Conservation (phyloP, 768 basidiomycete species). For the Leccinum truebloodii region DNA sequence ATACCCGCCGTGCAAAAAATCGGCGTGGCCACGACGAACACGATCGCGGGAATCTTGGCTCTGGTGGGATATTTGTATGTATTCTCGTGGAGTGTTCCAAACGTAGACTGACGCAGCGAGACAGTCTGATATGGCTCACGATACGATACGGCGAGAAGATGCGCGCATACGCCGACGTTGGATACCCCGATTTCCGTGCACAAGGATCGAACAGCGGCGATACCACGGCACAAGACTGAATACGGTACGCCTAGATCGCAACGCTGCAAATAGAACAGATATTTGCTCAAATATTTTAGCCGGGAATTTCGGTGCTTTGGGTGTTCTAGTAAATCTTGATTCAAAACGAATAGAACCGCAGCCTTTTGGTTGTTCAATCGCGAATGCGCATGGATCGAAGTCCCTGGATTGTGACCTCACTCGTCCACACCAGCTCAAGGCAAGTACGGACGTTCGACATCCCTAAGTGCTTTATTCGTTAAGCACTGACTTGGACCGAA, state of each 20-base stretch:
- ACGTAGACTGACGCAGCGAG: conserved; percentile 1
- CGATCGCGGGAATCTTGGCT: conserved; percentile 44
- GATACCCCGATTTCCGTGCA: conserved; percentile 40
- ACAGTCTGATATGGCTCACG: conserved; percentile 52
- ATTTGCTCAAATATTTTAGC: not conserved
- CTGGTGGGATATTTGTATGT: conserved; percentile 57
- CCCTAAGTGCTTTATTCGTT: not conserved
- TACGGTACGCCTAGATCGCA: no score
- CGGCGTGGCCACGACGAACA: conserved; percentile 53
- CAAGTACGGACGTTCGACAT: not conserved
- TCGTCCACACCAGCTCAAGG: not conserved
- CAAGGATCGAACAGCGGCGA: not conserved
- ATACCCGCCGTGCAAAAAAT: conserved; percentile 49
- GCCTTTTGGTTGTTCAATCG: not conserved
- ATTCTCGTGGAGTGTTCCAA: not conserved
- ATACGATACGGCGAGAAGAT: conserved; percentile 59
- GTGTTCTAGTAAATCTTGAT: not conserved
- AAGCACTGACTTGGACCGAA: not conserved
- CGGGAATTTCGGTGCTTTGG: not conserved
- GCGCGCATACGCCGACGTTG: conserved; percentile 57
- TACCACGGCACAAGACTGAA: not conserved
- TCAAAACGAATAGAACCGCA: not conserved
- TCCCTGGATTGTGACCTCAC: not conserved
- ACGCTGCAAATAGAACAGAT: not conserved
- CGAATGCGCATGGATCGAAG: conserved; percentile 4